Percentiles rank a stretch among this genome's conserved stretches.
Conservation (phyloP, 371 early-diverging fungal genomes). For the Mortierella sp. region DNA sequence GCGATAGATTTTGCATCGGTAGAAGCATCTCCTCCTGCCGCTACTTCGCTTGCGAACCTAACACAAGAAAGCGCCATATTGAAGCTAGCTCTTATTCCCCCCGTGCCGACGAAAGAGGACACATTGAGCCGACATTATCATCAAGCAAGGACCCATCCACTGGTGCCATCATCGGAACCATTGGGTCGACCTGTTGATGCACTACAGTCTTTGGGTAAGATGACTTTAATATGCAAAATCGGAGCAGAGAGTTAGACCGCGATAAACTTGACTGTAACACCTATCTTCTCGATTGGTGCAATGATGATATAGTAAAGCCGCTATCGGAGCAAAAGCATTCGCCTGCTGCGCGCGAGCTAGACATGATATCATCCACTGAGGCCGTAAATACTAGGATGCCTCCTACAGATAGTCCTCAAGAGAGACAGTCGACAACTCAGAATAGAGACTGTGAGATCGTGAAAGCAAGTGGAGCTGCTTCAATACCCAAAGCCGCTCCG, state of each 20-base stretch:
- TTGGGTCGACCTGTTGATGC: slow-evolving; percentile 32
- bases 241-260: no score
- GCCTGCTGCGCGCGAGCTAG: slow-evolving; percentile 18
- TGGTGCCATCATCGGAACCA: slow-evolving; percentile 20
- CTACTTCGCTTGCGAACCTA: neutral
- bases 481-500: no score
- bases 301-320: no score
- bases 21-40: neutral
- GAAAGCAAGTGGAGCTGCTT: no score
- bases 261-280: no score
- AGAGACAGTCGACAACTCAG: neutral
- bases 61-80: slow-evolving; percentile 14
- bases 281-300: no score
- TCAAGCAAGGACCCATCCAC: slow-evolving; percentile 34
- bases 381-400: neutral
- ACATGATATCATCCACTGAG: slow-evolving; percentile 15
- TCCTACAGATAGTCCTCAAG: neutral
- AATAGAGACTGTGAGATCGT: neutral
- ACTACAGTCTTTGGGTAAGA: slow-evolving; percentile 28
- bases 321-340: slow-evolving; percentile 6
- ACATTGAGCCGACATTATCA: slow-evolving; percentile 28
- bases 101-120: slow-evolving; percentile 28
- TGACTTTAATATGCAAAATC: no score
- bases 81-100: slow-evolving; percentile 38
- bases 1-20: neutral